These are phyloP conservation scores for Aspergillus quadricinctus DNA, from an alignment of 2,329 filamentous ascomycete genomes.

Conservation along the genomic window DNA sequence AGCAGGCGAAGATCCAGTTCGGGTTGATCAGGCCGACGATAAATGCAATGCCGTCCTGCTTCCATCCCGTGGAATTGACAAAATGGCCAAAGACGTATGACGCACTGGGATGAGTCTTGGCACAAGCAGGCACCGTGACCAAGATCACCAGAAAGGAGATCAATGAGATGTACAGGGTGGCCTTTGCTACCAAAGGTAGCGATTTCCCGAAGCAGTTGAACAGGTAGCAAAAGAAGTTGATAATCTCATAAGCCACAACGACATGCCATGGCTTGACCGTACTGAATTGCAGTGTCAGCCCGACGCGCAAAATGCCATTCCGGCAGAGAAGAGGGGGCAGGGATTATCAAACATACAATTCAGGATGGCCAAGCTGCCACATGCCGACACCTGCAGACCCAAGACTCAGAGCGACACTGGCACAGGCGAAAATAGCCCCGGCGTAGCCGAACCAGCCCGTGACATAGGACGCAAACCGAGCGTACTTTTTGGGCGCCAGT, in stretches of 20 bases:
- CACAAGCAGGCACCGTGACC: slow-evolving; percentile 45
- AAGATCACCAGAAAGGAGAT: slow-evolving; percentile 47
- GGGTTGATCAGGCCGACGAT: slow-evolving; percentile 50
- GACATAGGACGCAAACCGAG: slow-evolving; percentile 44
- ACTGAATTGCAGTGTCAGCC: slow-evolving; percentile 12
- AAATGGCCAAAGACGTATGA: slow-evolving; percentile 50
- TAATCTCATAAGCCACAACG: slow-evolving; percentile 44
- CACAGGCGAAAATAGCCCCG: slow-evolving; percentile 51
- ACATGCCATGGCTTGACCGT: slow-evolving; percentile 31
- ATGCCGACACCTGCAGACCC: slow-evolving; percentile 49
- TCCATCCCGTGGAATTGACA: slow-evolving; percentile 50
- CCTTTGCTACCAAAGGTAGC: slow-evolving; percentile 36
- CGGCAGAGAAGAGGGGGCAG: not conserved
- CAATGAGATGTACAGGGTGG: slow-evolving; percentile 44
- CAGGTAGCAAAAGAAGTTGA: slow-evolving; percentile 45
- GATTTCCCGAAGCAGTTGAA: slow-evolving; percentile 44
- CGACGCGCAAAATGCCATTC: not conserved
- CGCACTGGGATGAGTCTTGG: slow-evolving; percentile 42
- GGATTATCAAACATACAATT: slow-evolving; percentile 40
- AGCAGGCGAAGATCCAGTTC: slow-evolving; percentile 49
- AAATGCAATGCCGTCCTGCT: slow-evolving; percentile 46
- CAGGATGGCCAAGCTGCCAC: slow-evolving; percentile 49
- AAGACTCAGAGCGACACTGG: slow-evolving; percentile 49
- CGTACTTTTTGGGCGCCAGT: slow-evolving; percentile 42
- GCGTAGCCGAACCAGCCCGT: slow-evolving; percentile 52